Evolutionary conservation across 495 filamentous ascomycete genomes (phyloP).

Genomic region (Podospora tetraspora): DNA sequence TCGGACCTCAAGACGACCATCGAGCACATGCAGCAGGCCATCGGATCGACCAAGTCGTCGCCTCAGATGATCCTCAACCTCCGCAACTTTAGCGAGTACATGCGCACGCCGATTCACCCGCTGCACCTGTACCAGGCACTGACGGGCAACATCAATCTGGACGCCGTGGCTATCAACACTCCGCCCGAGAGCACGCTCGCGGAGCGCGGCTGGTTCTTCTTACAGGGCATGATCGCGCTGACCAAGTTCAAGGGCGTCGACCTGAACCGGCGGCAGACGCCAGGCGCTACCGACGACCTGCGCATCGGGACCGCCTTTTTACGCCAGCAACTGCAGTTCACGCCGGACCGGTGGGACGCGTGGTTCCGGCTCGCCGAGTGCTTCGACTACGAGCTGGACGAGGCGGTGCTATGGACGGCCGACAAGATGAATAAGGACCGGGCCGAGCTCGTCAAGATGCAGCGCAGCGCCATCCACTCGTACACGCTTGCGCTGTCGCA

Average conservation of each 20-base stretch:
- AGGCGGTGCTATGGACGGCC: conserved; percentile 87
- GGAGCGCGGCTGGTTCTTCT: conserved; percentile 84
- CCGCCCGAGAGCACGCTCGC: conserved; percentile 54
- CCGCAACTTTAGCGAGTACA: conserved; percentile 65
- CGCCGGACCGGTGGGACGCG: conserved; percentile 82
- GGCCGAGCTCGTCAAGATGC: conserved; percentile 64
- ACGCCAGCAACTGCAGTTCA: conserved; percentile 79
- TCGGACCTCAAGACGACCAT: conserved; percentile 81
- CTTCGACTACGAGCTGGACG: conserved; percentile 87
- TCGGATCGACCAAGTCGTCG: conserved; percentile 56
- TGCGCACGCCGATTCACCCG: conserved; percentile 77
- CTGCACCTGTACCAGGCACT: conserved; percentile 72
- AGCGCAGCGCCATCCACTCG: conserved; percentile 84
- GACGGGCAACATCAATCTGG: conserved; percentile 63
- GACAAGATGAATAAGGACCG: conserved; percentile 90
- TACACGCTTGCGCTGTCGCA: conserved; percentile 83
- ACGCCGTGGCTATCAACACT: conserved; percentile 47
- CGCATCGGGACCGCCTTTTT: conserved; percentile 78
- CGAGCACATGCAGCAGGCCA: conserved; percentile 74
- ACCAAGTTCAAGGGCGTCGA: conserved; percentile 73
- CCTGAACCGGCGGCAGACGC: conserved; percentile 67
- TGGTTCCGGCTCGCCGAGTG: conserved; percentile 94
- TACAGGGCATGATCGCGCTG: conserved; percentile 80
- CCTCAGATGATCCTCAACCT: conserved; percentile 68
- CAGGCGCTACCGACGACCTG: conserved; percentile 77